phyloP scores from a whole-genome alignment of 1,284 basidiomycete genomes.

The Thelephora terrestris region DNA sequence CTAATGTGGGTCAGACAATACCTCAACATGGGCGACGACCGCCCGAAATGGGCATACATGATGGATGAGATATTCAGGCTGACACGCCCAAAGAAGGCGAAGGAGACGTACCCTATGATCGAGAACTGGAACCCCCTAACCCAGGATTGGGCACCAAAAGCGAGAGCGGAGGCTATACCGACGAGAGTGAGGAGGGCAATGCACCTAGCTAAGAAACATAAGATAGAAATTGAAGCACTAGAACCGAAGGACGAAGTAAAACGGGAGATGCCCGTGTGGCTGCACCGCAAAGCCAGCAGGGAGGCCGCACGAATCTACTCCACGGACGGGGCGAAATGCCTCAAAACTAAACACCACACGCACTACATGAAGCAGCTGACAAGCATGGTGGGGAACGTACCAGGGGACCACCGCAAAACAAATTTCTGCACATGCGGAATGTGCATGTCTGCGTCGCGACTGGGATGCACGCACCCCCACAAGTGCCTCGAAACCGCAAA shows the following conservation, averaged over 20 bases:
- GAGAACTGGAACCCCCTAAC: background rate
- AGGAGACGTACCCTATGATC: background rate
- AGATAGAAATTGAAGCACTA: background rate
- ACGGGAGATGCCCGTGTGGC: constrained; percentile 1
- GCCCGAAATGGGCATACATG: constrained; percentile 17
- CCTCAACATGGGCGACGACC: constrained; percentile 2
- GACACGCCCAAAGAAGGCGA: background rate
- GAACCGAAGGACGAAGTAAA: background rate
- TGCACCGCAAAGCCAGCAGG: background rate
- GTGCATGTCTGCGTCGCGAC: background rate
- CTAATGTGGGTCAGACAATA: constrained; percentile 17
- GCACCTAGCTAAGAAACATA: background rate
- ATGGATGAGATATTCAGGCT: constrained; percentile 11
- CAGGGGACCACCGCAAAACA: background rate
- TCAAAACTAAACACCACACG: background rate
- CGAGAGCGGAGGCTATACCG: background rate
- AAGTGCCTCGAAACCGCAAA: background rate
- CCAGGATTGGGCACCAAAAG: background rate
- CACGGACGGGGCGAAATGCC: background rate
- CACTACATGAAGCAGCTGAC: no score
- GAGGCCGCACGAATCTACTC: background rate
- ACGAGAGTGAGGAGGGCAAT: background rate
- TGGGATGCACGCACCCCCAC: background rate
- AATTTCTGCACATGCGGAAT: background rate
- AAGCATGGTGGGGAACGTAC: no score